Evolutionary conservation across 192 early-diverging fungal species (phyloP).

Genomic region (Coemansia sp.): DNA sequence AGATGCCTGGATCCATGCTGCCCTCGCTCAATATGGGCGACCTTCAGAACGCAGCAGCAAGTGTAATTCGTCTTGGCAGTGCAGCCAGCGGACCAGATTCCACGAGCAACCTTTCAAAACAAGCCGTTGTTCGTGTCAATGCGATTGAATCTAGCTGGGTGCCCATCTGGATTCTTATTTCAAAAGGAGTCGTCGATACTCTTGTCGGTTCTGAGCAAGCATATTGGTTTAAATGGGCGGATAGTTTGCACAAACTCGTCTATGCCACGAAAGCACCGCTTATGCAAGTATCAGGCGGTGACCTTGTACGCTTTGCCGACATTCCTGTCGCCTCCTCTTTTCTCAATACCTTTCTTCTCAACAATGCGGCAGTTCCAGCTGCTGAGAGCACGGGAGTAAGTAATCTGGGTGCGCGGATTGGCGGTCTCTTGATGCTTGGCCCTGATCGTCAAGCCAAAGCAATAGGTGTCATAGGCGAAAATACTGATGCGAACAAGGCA

Average conservation of each 20-base stretch:
- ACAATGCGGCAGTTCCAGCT: neutral
- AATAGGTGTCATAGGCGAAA: neutral
- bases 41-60: constrained; percentile 13
- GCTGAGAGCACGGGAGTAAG: neutral
- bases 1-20: constrained; percentile 36
- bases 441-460: neutral
- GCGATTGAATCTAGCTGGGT: constrained; percentile 28
- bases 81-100: neutral
- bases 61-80: neutral
- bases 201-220: neutral
- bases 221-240: constrained; percentile 4
- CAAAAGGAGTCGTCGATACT: constrained; percentile 23
- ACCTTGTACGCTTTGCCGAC: neutral
- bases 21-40: constrained; percentile 28
- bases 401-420: constrained; percentile 43
- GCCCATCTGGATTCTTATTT: constrained; percentile 31
- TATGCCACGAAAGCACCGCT: neutral
- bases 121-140: constrained; percentile 1
- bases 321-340: neutral
- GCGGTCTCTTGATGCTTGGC: constrained; percentile 38
- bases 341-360: neutral
- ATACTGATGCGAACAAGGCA: neutral
- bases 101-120: neutral
- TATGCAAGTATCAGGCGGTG: neutral
- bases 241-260: neutral